These are phyloP conservation scores for Allomyces javanicus DNA, from an alignment of 192 early-diverging fungal genomes.

Conservation along the genomic window DNA sequence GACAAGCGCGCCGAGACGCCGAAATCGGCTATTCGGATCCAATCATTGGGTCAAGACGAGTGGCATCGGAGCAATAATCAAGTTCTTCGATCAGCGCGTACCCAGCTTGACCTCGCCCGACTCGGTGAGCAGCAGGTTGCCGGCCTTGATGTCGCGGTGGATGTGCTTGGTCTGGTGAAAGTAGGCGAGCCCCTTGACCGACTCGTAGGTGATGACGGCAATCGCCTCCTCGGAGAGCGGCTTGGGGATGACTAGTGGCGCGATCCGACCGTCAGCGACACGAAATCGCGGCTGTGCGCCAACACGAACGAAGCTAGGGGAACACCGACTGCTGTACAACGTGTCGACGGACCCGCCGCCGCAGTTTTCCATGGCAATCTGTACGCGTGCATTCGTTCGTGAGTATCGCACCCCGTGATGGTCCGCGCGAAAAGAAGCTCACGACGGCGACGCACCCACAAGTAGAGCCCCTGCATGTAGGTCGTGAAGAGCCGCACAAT, in stretches of 20 bases:
- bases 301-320: conserved; percentile 1
- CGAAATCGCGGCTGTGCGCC: background rate
- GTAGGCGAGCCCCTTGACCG: conserved; percentile 34
- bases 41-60: background rate
- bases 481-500: conserved; percentile 34
- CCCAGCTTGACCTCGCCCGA: conserved; percentile 31
- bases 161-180: conserved; percentile 31
- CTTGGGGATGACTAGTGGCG: conserved; percentile 24
- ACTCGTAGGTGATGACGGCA: conserved; percentile 32
- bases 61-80: too few relatives aligned
- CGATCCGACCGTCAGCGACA: background rate
- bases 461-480: conserved; percentile 38
- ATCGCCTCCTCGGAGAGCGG: conserved; percentile 34
- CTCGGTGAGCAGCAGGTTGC: conserved; percentile 35
- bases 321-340: conserved; percentile 6
- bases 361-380: conserved; percentile 31
- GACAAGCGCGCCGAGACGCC: conserved; percentile 39
- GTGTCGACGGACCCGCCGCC: conserved; percentile 20
- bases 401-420: too few relatives aligned
- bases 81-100: background rate
- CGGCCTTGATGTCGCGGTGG: conserved; percentile 45
- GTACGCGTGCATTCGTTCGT: too few relatives aligned
- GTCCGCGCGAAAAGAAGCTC: too few relatives aligned
- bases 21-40: conserved; percentile 22
- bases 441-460: conserved; percentile 17